Evolutionary conservation across 805 yeast genomes (phyloP), one percentile per base, ranked within the genome.

Genomic region (Candida rishiriensis): DNA sequence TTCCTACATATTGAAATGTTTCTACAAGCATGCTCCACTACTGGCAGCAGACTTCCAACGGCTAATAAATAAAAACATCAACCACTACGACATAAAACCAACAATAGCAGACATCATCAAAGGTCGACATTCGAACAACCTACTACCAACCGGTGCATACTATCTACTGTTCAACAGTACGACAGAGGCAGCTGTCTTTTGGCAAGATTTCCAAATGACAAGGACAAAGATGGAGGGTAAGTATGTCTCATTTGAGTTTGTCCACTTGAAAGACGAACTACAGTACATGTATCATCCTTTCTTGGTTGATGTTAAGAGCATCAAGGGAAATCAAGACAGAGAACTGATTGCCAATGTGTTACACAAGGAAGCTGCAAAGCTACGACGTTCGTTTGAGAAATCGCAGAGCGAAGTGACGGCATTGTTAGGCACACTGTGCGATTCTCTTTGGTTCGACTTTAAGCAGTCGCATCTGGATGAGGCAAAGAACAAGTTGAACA

Each of bases 181-280:
- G 33, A 65, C 68, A 21, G 73, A 71, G 15, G 87, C 88, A 0
- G 67, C 76, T 16, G 67, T 68, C 3, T 83, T 74, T 57, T 69
- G 67, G 59, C 55, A 68, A 16, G 85, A 80, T 50, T 18, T 15
- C 26, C 32, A 36, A 13, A 36, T 17, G 11, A 75, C 83, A 0
- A 46, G 57, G 11, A 70, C 74, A 42, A 64, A 66, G 43, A 54
- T 82, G 31, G 75, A 80, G 51, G 87, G 88, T 1, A 55, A 69
- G 38, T 66, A 65, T 21, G 54, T 78, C 15, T 60, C 71, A 26
- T 60, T 79, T 29, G 63, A 69, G 43, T 81, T 80, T 66, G 73
- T 69, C 2, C 53, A 61, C 15, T 60, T 66, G 8, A 44, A 49
- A 3, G 51, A 55, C 5, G 55, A 54, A 34, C 32, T 52, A 33